Percentiles rank a stretch among this genome's conserved stretches.
Conservation (phyloP, 257 asterid species). For the Solanum sitiens region DNA sequence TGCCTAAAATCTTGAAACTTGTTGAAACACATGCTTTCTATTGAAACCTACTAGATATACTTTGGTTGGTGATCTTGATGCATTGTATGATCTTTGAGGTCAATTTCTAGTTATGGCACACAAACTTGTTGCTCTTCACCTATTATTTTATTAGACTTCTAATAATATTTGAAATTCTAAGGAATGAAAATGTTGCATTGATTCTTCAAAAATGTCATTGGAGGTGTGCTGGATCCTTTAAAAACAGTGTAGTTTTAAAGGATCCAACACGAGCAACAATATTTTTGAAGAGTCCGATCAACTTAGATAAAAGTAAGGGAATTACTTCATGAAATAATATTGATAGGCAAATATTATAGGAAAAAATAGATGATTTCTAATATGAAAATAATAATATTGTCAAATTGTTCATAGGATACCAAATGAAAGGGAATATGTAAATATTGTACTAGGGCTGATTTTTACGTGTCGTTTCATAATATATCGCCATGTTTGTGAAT, state of each 20-base stretch:
- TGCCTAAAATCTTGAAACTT: constrained; percentile 29
- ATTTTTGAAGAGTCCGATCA: too few species aligned
- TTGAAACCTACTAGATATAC: constrained; percentile 18
- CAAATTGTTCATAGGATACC: neutral
- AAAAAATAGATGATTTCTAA: neutral
- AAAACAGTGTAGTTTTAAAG: too few species aligned
- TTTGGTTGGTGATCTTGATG: neutral
- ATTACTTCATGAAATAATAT: neutral
- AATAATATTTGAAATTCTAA: neutral
- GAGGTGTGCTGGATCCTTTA: accelerated
- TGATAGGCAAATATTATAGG: neutral
- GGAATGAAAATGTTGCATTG: neutral
- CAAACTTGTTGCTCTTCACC: constrained; percentile 26
- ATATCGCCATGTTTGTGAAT: neutral
- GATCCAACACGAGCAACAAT: neutral
- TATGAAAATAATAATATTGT: neutral
- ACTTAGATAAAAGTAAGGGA: neutral
- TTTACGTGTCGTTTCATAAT: neutral
- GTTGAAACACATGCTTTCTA: constrained; percentile 73
- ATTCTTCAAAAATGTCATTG: too few species aligned
- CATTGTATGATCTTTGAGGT: neutral
- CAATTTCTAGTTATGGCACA: constrained; percentile 37
- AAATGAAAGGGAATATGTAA: neutral
- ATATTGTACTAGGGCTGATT: neutral
- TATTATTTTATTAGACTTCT: neutral